Evolutionary conservation across 2,329 filamentous ascomycete genomes (phyloP).

Genomic region (Xylariaceae sp.): DNA sequence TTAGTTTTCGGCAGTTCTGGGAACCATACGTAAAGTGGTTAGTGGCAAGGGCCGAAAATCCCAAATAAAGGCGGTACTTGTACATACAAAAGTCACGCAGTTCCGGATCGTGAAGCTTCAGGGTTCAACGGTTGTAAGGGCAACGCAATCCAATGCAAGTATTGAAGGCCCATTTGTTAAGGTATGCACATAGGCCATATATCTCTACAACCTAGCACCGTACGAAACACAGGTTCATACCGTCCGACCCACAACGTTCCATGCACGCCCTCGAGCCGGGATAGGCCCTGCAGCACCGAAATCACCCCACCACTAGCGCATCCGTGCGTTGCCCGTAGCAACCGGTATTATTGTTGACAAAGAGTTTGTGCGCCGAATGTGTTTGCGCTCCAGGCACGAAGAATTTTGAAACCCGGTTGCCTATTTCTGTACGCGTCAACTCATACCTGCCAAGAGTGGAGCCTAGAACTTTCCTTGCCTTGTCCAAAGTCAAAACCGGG

Average conservation of each 20-base stretch:
- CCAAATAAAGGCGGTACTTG: too few species aligned
- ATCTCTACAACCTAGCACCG: too few species aligned
- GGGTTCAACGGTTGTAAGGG: conserved; percentile 20
- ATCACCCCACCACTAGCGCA: not conserved
- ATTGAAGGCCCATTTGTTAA: not conserved
- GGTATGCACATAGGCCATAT: too few species aligned
- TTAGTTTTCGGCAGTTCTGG: too few species aligned
- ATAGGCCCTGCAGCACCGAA: not conserved
- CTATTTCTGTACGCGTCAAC: too few species aligned
- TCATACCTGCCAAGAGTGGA: conserved; percentile 6
- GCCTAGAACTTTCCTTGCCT: too few species aligned
- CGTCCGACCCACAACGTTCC: too few species aligned
- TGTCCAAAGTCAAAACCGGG: too few species aligned
- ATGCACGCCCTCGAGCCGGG: not conserved
- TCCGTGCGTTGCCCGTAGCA: conserved; percentile 16
- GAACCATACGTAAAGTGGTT: too few species aligned
- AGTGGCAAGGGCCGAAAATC: too few species aligned
- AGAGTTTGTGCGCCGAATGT: conserved; percentile 8
- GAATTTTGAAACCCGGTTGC: conserved; percentile 13
- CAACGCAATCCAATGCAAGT: not conserved
- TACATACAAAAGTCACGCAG: not conserved
- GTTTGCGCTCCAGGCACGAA: not conserved
- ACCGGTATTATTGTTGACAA: conserved; percentile 21
- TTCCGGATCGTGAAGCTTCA: conserved; percentile 17
- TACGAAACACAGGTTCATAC: too few species aligned